Evolutionary conservation across 371 early-diverging fungal genomes (phyloP), one percentile per base, ranked within the genome.

Genomic region (Actinomucor elegans): DNA sequence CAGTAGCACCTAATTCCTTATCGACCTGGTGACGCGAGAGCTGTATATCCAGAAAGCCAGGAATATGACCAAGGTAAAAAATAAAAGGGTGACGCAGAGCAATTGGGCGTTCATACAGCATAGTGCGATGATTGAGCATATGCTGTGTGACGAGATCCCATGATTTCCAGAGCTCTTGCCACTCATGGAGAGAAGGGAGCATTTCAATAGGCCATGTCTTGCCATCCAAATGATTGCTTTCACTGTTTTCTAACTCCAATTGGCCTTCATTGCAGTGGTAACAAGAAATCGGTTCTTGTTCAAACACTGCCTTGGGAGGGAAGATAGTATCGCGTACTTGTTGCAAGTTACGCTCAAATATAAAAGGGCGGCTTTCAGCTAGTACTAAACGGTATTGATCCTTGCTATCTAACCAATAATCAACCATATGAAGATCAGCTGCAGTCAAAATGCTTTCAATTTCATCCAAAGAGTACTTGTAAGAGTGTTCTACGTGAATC

Each of bases 51-150:
- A 92, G 56, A 54, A 96, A 96, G 3, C 80, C 85, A 0, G 94
- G 93, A 35, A 93, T 82, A 61, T 96, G 96, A 11, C 94, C 96
- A 14, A 93, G 69, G 59, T 96, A 96, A 56, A 96, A 96, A 1
- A 94, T 81, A 64, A 90, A 91, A 2, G 94, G 94, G 47, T 93
- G 94, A 12, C 96, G 88, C 28, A 94, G 71, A 6, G 75, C 72
- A 52, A 94, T 96, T 5, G 96, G 93, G n/a, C 80, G 75, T 32
- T 82, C 83, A 42, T 80, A 69, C 0, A 87, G 67, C 67, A 79
- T 82, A 14, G 73, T 66, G 1, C 64, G 64, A 11, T 64, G 71
- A 8, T 83, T 70, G 27, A 91, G 69, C 70, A 93, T 82, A 20
- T 67, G 70, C 21, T 66, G 66, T 3, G 86, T 80, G 12, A 93